Evolutionary conservation across 306 rosid species (phyloP).

Genomic region (Prunus armeniaca): DNA sequence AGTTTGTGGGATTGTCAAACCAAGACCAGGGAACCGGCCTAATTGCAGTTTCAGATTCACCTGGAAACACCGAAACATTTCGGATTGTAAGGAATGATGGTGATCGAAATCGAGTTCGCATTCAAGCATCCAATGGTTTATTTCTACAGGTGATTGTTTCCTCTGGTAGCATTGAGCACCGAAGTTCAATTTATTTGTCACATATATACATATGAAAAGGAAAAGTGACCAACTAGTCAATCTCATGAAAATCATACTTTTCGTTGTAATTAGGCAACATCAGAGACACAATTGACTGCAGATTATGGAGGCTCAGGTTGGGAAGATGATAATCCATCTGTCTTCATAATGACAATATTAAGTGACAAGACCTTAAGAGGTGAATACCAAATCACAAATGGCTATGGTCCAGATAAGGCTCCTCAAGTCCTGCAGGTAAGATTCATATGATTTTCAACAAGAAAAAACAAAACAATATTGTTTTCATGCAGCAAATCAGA

Average conservation of each 20-base stretch:
- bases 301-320: slow-evolving; percentile 46
- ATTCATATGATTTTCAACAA: too few relatives aligned
- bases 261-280: slow-evolving; percentile 35
- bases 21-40: slow-evolving; percentile 24
- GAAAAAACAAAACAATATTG: too few relatives aligned
- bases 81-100: slow-evolving; percentile 42
- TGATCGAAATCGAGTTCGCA: slow-evolving; percentile 40
- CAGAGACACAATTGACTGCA: slow-evolving; percentile 36
- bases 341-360: slow-evolving; percentile 45
- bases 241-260: too few relatives aligned
- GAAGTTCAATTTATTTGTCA: too few relatives aligned
- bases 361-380: slow-evolving; percentile 31
- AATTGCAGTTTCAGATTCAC: slow-evolving; percentile 31
- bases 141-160: slow-evolving; percentile 51
- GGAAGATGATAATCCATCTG: slow-evolving; percentile 66
- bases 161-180: neutral
- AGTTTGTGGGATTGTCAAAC: slow-evolving; percentile 40
- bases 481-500: too few relatives aligned
- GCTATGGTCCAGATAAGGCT: slow-evolving; percentile 46
- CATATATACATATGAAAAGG: too few relatives aligned
- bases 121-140: slow-evolving; percentile 48
- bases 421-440: slow-evolving; percentile 51
- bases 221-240: too few relatives aligned
- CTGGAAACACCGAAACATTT: slow-evolving; percentile 45
- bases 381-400: slow-evolving; percentile 73